These are phyloP conservation scores for Boletus sp. DNA, from an alignment of 768 basidiomycete species.

Conservation along the genomic window DNA sequence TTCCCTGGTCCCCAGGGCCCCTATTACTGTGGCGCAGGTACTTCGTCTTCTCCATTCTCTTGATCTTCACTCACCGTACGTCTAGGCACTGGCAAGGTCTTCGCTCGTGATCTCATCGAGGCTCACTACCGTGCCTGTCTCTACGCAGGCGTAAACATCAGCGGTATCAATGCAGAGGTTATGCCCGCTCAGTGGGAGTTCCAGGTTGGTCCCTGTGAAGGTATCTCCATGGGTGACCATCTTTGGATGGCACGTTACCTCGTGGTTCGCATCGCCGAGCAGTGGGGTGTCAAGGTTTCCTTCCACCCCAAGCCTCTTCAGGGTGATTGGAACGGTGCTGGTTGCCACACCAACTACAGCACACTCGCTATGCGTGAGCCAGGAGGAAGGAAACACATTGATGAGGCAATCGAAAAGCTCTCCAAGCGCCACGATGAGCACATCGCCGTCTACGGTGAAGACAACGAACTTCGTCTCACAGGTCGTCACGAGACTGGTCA, in stretches of 20 bases:
- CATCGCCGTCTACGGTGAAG: conserved; percentile 96
- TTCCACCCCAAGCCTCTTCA: conserved; percentile 98
- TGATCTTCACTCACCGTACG: conserved; percentile 9
- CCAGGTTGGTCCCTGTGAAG: conserved; percentile 98
- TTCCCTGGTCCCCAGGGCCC: conserved; percentile 99
- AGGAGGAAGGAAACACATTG: conserved; percentile 90
- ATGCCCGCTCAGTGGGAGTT: conserved; percentile 99
- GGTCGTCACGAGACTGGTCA: conserved; percentile 98
- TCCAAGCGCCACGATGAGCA: conserved; percentile 89
- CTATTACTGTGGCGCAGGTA: conserved; percentile 99
- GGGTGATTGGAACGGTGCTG: conserved; percentile 99
- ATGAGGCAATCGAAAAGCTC: conserved; percentile 92
- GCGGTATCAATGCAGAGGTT: conserved; percentile 99
- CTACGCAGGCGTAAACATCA: conserved; percentile 94
- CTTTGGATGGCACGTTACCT: conserved; percentile 99
- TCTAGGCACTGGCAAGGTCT: conserved; percentile 92
- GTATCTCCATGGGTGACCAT: conserved; percentile 98
- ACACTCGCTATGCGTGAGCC: conserved; percentile 93
- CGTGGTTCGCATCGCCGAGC: conserved; percentile 92
- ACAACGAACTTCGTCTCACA: conserved; percentile 94
- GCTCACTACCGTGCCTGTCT: conserved; percentile 98
- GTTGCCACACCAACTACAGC: conserved; percentile 97
- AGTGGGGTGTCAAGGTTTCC: conserved; percentile 96
- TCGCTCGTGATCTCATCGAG: conserved; percentile 97
- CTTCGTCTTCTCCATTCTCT: background rate